Base-by-base conservation (phyloP, 352 stramenopile genomes). In the Halophytophthora batemanensis region DNA sequence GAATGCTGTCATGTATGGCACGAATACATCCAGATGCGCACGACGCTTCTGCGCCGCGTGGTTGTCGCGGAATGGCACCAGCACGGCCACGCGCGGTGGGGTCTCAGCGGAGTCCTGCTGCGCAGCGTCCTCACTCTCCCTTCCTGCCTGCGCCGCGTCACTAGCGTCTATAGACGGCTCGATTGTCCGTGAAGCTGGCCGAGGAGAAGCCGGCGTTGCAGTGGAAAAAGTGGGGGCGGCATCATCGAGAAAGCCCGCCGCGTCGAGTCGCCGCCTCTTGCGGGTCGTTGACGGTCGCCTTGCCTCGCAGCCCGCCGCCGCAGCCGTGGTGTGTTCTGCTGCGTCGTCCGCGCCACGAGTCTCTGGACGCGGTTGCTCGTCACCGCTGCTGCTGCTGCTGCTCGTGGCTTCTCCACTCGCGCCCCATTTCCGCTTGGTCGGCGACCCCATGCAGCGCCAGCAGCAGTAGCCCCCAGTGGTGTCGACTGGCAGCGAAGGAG, bases 1-100 rank as follows among this genome's bases (percentile, higher is more conserved):
- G 50, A 98, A 96, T 39, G 69, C 40, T 15, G 88, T 83, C 88
- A 98, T 96, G 65, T 97, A 83, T 14, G 91, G 91, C 28, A 97
- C 69, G 57, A 98, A 98, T 55, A 84, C 45, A 14, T 67, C 35
- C 25, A 98, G 64, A 64, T 98, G 94, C 37, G 72, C 69, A 34
- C 77, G 71, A 44, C 94, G 81, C 57, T 95, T 82, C 66, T 98
- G 96, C 49, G 75, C 69, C 1, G 68, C 48, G 59, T 98, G 87
- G 38, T 87, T 76, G 66, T 98, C 94, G 33, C 96, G 68, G 62
- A 97, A 98, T 13, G 95, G 95, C 40, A 98, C 95, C 37, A 98
- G 95, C 34, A 98, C 59, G 6, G 82, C 82, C 17, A 96, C 73
- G 13, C 68, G 70, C 31, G 40, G 56, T 19, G 2, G 11, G 4